Evolutionary conservation across 2,329 filamentous ascomycete species (phyloP), one percentile per base, ranked within the genome.

Genomic region (Alternaria ventricosa): DNA sequence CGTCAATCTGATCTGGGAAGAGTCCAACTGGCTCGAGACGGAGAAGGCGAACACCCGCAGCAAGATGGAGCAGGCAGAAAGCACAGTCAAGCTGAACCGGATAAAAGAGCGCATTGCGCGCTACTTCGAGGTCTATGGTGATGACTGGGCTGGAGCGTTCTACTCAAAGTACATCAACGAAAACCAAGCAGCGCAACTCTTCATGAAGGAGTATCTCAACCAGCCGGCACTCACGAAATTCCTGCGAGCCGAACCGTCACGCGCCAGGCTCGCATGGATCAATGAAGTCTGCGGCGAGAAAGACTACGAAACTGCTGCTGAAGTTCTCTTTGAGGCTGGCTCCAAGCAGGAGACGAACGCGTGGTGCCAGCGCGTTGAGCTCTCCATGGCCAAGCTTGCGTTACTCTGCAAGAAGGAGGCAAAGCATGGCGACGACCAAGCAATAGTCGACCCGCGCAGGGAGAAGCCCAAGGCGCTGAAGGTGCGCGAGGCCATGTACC

Each of bases 331-430:
- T 46, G 83, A 88, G 8, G 85, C 94, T 20, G 94, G 92, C 0
- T 82, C 90, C 20, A 85, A 86, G 54, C 88, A 89, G 57, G 94
- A 97, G 78, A 87, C 88, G 56, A 91, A 94, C 71, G 82, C 96
- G 5, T 98, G 95, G 95, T 93, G 89, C 81, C 96, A 97, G 83
- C 96, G 96, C 79, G 92, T 97, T 33, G 92, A 98, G 80, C 84
- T 98, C 25, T 97, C 93, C 63, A 85, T 99, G 43, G 92, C 92
- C 36, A 98, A 97, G 80, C 85, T 99, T n/a, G 78, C 82, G 23
- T 71, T 84, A 57, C 81, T 97, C 68, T 73, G 72, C 57, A 70
- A 72, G 49, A 63, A 75, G 23, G 70, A 78, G 92, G 92, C 15
- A 87, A 71, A 67, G 28, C 60, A 67, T 10, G 65, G 62, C 13